Conservation (phyloP, 1,284 basidiomycete genomes). For the Microbotryomycetes sp. region DNA sequence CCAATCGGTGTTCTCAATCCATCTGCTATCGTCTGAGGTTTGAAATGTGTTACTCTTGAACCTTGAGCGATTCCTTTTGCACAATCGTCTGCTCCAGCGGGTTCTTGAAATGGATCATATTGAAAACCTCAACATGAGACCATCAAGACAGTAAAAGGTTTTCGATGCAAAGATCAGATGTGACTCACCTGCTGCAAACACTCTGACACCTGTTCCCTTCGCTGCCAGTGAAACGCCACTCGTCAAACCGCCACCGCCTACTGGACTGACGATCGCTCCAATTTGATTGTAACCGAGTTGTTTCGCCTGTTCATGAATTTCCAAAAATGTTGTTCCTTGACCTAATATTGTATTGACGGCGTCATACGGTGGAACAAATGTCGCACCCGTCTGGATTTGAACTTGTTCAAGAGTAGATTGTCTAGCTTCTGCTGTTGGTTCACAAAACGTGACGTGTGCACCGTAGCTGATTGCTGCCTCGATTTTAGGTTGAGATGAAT, state of each 20-base stretch:
- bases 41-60: slow-evolving; percentile 7
- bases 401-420: slow-evolving; percentile 12
- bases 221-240: slow-evolving; percentile 16
- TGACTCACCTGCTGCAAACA: slow-evolving; percentile 20
- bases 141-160: too few relatives aligned
- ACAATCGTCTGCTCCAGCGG: slow-evolving; percentile 18
- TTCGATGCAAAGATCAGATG: too few relatives aligned
- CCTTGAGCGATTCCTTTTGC: slow-evolving; percentile 18
- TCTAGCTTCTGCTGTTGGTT: slow-evolving; percentile 14
- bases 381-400: slow-evolving; percentile 11
- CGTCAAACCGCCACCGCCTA: slow-evolving; percentile 20
- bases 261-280: slow-evolving; percentile 14
- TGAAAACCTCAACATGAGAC: too few relatives aligned
- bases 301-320: slow-evolving; percentile 15
- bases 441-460: slow-evolving; percentile 19
- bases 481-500: slow-evolving; percentile 15
- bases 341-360: slow-evolving; percentile 20
- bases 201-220: slow-evolving; percentile 8
- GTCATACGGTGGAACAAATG: slow-evolving; percentile 24
- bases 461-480: slow-evolving; percentile 19
- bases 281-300: slow-evolving; percentile 2
- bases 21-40: slow-evolving; percentile 22
- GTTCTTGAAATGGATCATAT: slow-evolving; percentile 1
- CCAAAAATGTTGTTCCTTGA: slow-evolving; percentile 17
- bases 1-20: slow-evolving; percentile 21